Evolutionary conservation across 2,329 filamentous ascomycete genomes (phyloP).

Genomic region (Tolypocladium endophyticum): DNA sequence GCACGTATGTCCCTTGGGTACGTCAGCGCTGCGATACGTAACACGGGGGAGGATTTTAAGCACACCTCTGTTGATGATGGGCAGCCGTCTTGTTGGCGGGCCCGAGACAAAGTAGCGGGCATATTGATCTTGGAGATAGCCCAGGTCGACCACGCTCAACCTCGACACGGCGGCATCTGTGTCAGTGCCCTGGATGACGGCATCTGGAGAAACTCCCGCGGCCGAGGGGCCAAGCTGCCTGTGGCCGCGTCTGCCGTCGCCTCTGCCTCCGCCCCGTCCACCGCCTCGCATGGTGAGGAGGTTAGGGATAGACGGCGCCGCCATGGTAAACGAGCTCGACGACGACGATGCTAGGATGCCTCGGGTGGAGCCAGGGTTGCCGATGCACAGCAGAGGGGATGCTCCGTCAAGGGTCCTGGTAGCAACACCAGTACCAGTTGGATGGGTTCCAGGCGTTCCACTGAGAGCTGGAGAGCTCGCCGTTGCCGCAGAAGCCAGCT

Average conservation of each 20-base stretch:
- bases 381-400: background rate
- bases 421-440: background rate
- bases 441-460: background rate
- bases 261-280: constrained; percentile 21
- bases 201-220: constrained; percentile 46
- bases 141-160: constrained; percentile 75
- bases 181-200: constrained; percentile 78
- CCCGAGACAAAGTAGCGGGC: constrained; percentile 58
- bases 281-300: constrained; percentile 46
- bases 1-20: constrained; percentile 75
- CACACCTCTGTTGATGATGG: constrained; percentile 87
- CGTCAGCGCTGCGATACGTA: background rate
- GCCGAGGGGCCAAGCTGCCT: constrained; percentile 14
- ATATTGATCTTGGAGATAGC: constrained; percentile 77
- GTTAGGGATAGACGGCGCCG: constrained; percentile 68
- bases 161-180: constrained; percentile 83
- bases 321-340: constrained; percentile 36
- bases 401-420: background rate
- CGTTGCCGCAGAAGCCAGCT: background rate
- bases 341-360: background rate
- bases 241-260: constrained; percentile 26
- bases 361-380: background rate
- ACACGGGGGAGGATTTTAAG: background rate
- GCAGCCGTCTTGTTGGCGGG: constrained; percentile 54
- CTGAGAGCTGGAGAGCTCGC: background rate